phyloP scores from a whole-genome alignment of 345 rosid species.

The Camelina sativa region DNA sequence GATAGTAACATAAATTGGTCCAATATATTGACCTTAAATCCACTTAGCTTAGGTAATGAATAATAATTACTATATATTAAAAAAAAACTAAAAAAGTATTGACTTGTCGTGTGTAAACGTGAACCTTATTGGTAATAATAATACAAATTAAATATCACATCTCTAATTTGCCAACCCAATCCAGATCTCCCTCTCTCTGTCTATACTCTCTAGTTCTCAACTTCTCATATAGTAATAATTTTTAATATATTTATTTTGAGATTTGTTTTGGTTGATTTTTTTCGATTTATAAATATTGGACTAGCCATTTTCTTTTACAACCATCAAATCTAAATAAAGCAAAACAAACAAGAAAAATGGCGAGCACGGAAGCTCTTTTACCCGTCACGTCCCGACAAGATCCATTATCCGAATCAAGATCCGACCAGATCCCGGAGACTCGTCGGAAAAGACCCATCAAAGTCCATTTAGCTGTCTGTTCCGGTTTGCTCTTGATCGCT shows the following conservation, averaged over 20 bases:
- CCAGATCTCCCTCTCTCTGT: slow-evolving; percentile 7
- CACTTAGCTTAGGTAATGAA: background rate
- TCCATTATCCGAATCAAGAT: slow-evolving; percentile 35
- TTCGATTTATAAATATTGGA: slow-evolving; percentile 12
- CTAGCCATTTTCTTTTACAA: background rate
- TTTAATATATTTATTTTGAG: background rate
- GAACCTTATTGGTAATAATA: background rate
- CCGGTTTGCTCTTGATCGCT: slow-evolving; percentile 47
- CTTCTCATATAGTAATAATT: slow-evolving; percentile 1
- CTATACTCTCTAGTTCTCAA: background rate
- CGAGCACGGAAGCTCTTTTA: slow-evolving; percentile 43
- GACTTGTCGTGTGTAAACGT: slow-evolving; percentile 6
- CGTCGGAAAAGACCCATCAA: slow-evolving; percentile 42
- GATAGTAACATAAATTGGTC: background rate
- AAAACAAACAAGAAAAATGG: slow-evolving; percentile 35
- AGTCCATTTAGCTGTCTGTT: slow-evolving; percentile 31
- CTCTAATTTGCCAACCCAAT: slow-evolving; percentile 28
- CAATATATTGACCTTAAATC: background rate
- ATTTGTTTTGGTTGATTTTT: background rate
- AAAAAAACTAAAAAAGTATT: background rate
- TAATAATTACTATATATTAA: background rate
- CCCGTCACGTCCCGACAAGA: slow-evolving; percentile 37
- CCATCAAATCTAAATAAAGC: slow-evolving; percentile 30
- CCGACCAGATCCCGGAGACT: slow-evolving; percentile 24
- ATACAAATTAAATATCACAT: background rate